These are phyloP conservation scores for Phoma sp. DNA, from an alignment of 2,329 filamentous ascomycete species.

Conservation along the genomic window DNA sequence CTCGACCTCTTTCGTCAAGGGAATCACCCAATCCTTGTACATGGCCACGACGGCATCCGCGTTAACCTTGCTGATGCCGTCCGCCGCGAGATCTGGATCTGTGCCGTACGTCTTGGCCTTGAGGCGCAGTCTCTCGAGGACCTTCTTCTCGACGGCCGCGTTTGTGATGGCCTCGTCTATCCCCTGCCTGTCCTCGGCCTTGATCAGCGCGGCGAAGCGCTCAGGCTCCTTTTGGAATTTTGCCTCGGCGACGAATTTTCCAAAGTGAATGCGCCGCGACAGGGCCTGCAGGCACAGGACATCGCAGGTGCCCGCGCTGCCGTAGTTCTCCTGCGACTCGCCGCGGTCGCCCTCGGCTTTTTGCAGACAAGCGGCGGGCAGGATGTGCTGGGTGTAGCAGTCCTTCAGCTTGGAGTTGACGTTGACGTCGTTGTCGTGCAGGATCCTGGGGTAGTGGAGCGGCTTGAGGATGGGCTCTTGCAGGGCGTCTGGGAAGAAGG, in stretches of 20 bases:
- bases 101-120: conserved; percentile 95
- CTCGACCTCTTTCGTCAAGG: conserved; percentile 96
- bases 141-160: conserved; percentile 84
- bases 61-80: conserved; percentile 80
- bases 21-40: conserved; percentile 82
- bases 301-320: conserved; percentile 88
- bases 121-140: conserved; percentile 81
- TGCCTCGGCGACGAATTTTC: conserved; percentile 96
- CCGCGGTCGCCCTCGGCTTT: conserved; percentile 80
- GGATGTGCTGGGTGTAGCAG: conserved; percentile 81
- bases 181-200: conserved; percentile 76
- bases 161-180: conserved; percentile 94
- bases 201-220: conserved; percentile 81
- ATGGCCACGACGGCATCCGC: conserved; percentile 69
- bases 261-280: conserved; percentile 91
- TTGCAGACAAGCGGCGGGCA: conserved; percentile 82
- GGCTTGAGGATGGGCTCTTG: conserved; percentile 84
- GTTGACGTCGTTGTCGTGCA: conserved; percentile 88
- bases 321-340: conserved; percentile 92
- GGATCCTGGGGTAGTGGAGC: conserved; percentile 84
- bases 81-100: conserved; percentile 72
- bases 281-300: conserved; percentile 89
- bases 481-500: conserved; percentile 88
- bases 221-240: conserved; percentile 89
- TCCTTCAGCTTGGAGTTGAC: conserved; percentile 86